Evolutionary conservation across 163 green algal genomes (phyloP).

Genomic region (Trebouxia gelatinosa): DNA sequence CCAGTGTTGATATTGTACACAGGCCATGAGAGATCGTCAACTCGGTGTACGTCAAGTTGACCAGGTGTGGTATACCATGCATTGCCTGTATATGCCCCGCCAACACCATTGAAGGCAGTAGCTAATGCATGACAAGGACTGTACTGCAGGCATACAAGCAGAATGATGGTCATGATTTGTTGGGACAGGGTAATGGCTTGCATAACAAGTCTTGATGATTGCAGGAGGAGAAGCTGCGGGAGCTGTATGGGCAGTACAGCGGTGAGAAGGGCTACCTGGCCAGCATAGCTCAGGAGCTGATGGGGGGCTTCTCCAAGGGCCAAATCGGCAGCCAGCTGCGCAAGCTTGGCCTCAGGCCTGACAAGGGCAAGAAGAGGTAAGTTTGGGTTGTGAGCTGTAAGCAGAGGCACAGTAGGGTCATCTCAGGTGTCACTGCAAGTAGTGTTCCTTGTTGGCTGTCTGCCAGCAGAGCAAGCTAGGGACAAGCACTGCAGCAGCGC

Average conservation of each 20-base stretch:
- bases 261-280: slow-evolving; percentile 35
- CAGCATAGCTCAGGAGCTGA: slow-evolving; percentile 1
- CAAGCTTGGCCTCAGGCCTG: slow-evolving; percentile 20
- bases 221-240: slow-evolving; percentile 66
- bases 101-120: not conserved
- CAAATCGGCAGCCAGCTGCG: slow-evolving; percentile 27
- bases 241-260: slow-evolving; percentile 82
- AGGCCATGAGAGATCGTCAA: no score
- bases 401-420: no score
- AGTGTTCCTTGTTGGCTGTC: no score
- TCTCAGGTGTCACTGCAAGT: no score
- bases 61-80: not conserved
- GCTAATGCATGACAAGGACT: not conserved
- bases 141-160: not conserved
- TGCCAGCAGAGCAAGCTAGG: no score
- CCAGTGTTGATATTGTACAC: no score
- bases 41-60: not conserved
- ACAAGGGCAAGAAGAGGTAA: not conserved
- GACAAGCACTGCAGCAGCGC: no score
- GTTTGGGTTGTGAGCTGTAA: no score
- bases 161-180: not conserved
- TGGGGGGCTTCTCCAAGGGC: slow-evolving; percentile 18
- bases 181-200: not conserved
- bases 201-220: not conserved
- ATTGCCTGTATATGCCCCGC: not conserved